These are phyloP conservation scores for Trichophyton equinum DNA, from an alignment of 2,329 filamentous ascomycete genomes.

Conservation along the genomic window DNA sequence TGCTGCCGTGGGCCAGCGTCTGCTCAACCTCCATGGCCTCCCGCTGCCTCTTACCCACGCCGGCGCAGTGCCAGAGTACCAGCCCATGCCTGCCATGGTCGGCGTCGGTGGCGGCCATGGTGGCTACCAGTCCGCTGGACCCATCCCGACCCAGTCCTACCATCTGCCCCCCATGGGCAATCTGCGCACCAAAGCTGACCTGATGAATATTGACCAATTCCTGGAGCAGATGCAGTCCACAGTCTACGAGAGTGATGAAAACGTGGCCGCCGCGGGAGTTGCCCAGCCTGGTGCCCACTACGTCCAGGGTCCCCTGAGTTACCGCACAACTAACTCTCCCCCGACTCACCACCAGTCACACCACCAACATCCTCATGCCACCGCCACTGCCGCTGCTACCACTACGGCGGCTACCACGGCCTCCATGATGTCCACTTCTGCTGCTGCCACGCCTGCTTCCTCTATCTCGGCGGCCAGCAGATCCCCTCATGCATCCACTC, in stretches of 20 bases:
- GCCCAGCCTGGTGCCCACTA: constrained; percentile 62
- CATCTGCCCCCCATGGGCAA: constrained; percentile 78
- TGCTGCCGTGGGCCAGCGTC: constrained; percentile 74
- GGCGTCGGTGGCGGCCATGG: constrained; percentile 41
- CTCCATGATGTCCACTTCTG: constrained; percentile 28
- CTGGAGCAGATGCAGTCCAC: constrained; percentile 93
- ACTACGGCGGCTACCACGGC: constrained; percentile 21
- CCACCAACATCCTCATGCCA: constrained; percentile 21
- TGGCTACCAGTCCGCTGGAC: constrained; percentile 42
- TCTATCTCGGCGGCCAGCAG: constrained; percentile 24
- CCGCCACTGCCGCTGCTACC: constrained; percentile 27
- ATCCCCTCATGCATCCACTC: constrained; percentile 42
- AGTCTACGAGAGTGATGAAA: constrained; percentile 82
- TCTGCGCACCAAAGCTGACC: constrained; percentile 81
- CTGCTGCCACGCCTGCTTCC: constrained; percentile 23
- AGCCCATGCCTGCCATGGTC: constrained; percentile 41
- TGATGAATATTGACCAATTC: constrained; percentile 87
- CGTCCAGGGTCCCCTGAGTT: constrained; percentile 39
- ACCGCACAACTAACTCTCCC: constrained; percentile 47
- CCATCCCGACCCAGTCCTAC: constrained; percentile 64
- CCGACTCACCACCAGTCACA: constrained; percentile 27
- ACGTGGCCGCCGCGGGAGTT: constrained; percentile 65
- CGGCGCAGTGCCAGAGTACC: constrained; percentile 40
- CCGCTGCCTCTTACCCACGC: constrained; percentile 49
- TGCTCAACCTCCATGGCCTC: constrained; percentile 66